Conservation (phyloP, 208 protist species). For the Trypanosoma vivax region DNA sequence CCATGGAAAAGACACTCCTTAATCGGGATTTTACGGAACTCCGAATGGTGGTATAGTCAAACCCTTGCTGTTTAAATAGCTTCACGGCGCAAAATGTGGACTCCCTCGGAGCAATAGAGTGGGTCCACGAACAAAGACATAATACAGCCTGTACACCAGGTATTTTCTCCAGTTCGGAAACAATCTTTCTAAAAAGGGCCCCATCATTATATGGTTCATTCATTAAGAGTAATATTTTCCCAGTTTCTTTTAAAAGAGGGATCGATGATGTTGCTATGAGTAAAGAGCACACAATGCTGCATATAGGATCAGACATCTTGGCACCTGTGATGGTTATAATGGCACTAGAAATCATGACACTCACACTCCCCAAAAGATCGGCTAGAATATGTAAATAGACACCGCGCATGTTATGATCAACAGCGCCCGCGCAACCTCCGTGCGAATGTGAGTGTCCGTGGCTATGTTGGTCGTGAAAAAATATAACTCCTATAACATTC, state of each 20-base stretch:
- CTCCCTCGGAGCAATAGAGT: slow-evolving; percentile 56
- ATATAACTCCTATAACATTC: slow-evolving; percentile 77
- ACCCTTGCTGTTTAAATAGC: slow-evolving; percentile 1
- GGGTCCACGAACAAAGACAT: slow-evolving; percentile 41
- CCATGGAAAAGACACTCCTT: not conserved
- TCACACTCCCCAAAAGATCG: slow-evolving; percentile 80
- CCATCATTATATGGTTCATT: slow-evolving; percentile 22
- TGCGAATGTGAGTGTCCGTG: slow-evolving; percentile 46
- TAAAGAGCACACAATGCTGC: slow-evolving; percentile 52
- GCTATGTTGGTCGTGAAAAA: slow-evolving; percentile 79
- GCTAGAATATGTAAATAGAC: slow-evolving; percentile 88
- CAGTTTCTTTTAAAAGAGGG: slow-evolving; percentile 71
- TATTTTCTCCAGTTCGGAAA: slow-evolving; percentile 24
- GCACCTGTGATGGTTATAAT: slow-evolving; percentile 53
- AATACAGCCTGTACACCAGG: slow-evolving; percentile 7
- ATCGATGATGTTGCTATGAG: slow-evolving; percentile 71
- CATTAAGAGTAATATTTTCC: slow-evolving; percentile 59
- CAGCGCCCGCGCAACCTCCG: slow-evolving; percentile 24
- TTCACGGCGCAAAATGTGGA: slow-evolving; percentile 37
- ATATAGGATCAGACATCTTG: slow-evolving; percentile 73
- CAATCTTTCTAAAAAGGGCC: slow-evolving; percentile 19
- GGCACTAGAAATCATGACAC: slow-evolving; percentile 76
- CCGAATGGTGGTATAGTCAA: slow-evolving; percentile 14
- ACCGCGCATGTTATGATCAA: slow-evolving; percentile 79
- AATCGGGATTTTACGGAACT: slow-evolving; percentile 4